phyloP scores from a whole-genome alignment of 495 filamentous ascomycete species.

The Penicillium verhagenii region DNA sequence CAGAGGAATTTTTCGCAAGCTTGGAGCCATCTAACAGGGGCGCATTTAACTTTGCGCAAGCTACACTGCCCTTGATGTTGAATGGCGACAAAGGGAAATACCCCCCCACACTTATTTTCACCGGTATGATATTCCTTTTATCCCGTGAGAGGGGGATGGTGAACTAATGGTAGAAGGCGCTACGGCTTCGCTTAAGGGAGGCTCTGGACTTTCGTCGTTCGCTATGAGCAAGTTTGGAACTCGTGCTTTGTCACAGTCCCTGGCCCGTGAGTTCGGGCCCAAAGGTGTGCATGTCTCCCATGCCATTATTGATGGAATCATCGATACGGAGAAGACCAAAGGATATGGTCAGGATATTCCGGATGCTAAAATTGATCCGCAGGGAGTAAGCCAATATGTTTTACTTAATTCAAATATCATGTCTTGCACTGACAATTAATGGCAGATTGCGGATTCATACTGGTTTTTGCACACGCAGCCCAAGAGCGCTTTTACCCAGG shows the following conservation, averaged over 20 bases:
- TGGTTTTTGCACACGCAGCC: slow-evolving; percentile 74
- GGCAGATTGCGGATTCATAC: slow-evolving; percentile 72
- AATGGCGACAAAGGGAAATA: slow-evolving; percentile 38
- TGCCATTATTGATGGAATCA: slow-evolving; percentile 72
- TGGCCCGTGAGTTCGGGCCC: slow-evolving; percentile 75
- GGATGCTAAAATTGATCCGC: slow-evolving; percentile 64
- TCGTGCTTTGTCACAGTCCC: slow-evolving; percentile 62
- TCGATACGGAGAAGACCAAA: slow-evolving; percentile 66
- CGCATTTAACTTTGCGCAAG: slow-evolving; percentile 68
- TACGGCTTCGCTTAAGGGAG: slow-evolving; percentile 66
- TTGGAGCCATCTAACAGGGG: slow-evolving; percentile 49
- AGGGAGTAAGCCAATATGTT: slow-evolving; percentile 52
- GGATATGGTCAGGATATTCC: slow-evolving; percentile 49
- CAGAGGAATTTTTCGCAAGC: slow-evolving; percentile 54
- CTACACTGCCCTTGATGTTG: slow-evolving; percentile 61
- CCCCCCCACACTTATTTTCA: slow-evolving; percentile 70
- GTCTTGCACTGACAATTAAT: background rate
- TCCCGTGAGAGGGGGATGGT: background rate
- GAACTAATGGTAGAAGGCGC: slow-evolving; percentile 44
- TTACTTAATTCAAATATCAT: background rate
- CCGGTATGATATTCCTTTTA: slow-evolving; percentile 24
- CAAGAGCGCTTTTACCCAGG: slow-evolving; percentile 63
- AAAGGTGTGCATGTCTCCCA: slow-evolving; percentile 75
- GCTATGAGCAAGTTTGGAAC: slow-evolving; percentile 70
- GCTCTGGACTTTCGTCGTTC: slow-evolving; percentile 58